phyloP scores from a whole-genome alignment of 805 yeast species.

The Danielia reshetovae region DNA sequence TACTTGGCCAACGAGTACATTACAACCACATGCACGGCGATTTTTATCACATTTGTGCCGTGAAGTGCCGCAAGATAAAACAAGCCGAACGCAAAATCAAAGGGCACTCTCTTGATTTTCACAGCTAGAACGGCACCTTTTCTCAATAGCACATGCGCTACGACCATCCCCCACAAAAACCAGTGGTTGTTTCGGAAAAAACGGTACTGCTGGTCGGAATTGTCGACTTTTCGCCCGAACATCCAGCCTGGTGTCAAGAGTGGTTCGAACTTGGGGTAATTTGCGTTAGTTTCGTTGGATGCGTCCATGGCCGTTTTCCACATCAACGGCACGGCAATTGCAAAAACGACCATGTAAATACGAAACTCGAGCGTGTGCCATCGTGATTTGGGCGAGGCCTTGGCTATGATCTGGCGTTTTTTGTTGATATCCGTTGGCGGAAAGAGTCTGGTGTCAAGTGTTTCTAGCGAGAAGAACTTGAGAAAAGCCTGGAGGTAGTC shows the following conservation, averaged over 20 bases:
- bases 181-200: conserved; percentile 82
- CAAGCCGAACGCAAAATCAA: conserved; percentile 71
- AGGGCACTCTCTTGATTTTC: conserved; percentile 43
- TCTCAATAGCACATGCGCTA: conserved; percentile 53
- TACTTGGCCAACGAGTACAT: conserved; percentile 48
- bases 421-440: conserved; percentile 33
- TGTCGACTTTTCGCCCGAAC: conserved; percentile 85
- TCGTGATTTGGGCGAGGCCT: conserved; percentile 44
- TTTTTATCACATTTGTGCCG: conserved; percentile 68
- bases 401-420: conserved; percentile 27
- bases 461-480: conserved; percentile 46
- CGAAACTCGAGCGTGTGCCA: conserved; percentile 80
- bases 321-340: conserved; percentile 77
- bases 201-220: conserved; percentile 84
- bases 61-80: conserved; percentile 69
- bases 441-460: conserved; percentile 48
- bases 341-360: conserved; percentile 60
- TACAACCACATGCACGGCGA: conserved; percentile 53
- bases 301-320: conserved; percentile 77
- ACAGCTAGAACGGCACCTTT: conserved; percentile 18
- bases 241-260: conserved; percentile 82
- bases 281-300: conserved; percentile 68
- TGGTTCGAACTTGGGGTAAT: conserved; percentile 59
- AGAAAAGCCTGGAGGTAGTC: conserved; percentile 13
- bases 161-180: conserved; percentile 51